Evolutionary conservation across 2,329 filamentous ascomycete genomes (phyloP), one percentile per base, ranked within the genome.

Genomic region (Colletotrichum euphorbiae): DNA sequence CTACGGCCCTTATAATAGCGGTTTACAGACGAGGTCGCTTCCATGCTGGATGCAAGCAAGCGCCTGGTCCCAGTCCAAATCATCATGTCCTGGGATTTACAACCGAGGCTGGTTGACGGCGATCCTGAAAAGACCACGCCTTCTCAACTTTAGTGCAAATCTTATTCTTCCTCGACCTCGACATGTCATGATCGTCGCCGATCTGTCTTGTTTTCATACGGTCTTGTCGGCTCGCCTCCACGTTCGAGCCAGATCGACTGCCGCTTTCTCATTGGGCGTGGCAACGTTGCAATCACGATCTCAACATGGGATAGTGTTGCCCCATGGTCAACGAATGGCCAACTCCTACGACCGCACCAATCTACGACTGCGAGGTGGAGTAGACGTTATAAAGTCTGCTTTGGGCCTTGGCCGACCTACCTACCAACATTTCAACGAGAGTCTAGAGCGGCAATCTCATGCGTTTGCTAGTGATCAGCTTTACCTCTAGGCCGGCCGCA

Each of bases 251-350:
- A 21, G 48, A 56, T 62, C 13, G 11, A 38, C 61, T 61, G 50
- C 62, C 62, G 62, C 62, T 38, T 15, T 62, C 42, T 67, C 36
- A 67, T 67, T 69, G 62, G 62, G 55, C 48, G 50, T 19, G 62
- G 62, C 62, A 69, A 69, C 66, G 66, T 69, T 69, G 66, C 66
- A 67, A 62, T 69, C 62, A 45, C 28, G 21, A 62, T 56, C 62
- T 61, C n/a, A 19, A 61, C 55, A 33, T 19, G 40, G 43, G 45
- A 51, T 64, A 64, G 64, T 45, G 51, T 58, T 58, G 45, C 28
- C 19, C 50, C 21, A 40, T 4, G 11, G n/a, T 38, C 24, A 45
- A 46, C 65, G 52, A 64, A 64, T 68, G 28, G 36, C 21, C 59
- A 45, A 40, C 45, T 46, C 61, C 46, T 48, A 48, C 48, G 33